Evolutionary conservation across 768 basidiomycete genomes (phyloP), one percentile per base, ranked within the genome.

Genomic region (Hemileccinum rubropunctum): DNA sequence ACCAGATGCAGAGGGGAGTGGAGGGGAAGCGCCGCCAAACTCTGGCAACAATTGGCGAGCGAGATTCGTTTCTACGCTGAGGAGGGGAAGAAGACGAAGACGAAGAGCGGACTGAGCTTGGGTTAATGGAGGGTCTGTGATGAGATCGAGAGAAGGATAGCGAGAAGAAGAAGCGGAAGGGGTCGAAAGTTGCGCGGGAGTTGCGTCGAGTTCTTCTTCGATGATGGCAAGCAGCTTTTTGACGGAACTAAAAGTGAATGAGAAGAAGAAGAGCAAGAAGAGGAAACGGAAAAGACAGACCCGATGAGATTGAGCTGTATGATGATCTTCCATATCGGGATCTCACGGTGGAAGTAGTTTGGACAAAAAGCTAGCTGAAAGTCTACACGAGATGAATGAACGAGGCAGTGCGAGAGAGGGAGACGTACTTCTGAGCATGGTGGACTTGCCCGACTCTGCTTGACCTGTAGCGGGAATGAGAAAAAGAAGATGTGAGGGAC

Each of bases 271-370:
- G n/a, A 14, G 2, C 14, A 14, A 5, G 23, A 23, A 4, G 3
- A 10, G 21, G 8, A 10, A 21, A 4, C 18, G 10, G 3, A 34
- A 12, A 4, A 1, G 17, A 59, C 70, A 13, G 43, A 83, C 84
- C 78, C 68, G 51, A 87, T 84, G 53, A 88, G 67, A 58, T 88
- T 88, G 37, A 88, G 77, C 54, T 88, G 82, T 8, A 88, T 75
- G 46, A 88, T 76, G 12, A 77, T 74, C 52, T 74, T 78, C 85
- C 86, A 88, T 7, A 80, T 74, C 0, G 71, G 58, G 15, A 79
- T 71, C 51, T 88, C 84, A 39, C 59, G 72, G 38, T 77, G 76
- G 48, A 87, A 86, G 48, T 80, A 76, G 21, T 71, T 73, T 0
- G 84, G 85, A 9, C 81, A 77, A 57, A 86, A 85, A 0, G 79